A percentile compares a stretch with the other conserved stretches of the same genome.
These are phyloP conservation scores for Pseudocohnilembus persalinus DNA, from an alignment of 169 alveolate genomes.

Conservation along the genomic window DNA sequence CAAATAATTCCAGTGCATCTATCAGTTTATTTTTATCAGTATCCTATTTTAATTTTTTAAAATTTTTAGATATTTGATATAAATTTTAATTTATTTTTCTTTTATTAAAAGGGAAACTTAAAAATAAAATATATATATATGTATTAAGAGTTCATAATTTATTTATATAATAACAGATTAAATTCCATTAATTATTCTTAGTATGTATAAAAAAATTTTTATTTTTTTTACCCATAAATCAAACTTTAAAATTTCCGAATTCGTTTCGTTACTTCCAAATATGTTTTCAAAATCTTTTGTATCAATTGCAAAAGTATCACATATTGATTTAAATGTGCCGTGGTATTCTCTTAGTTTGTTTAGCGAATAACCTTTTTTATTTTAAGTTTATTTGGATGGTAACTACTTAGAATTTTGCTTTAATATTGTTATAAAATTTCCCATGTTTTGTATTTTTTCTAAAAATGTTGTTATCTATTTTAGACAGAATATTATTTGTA, in stretches of 20 bases:
- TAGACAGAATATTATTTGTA: too few relatives aligned
- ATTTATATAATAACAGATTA: not conserved
- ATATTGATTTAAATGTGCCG: constrained; percentile 61
- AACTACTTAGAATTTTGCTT: not conserved
- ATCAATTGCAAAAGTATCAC: constrained; percentile 69
- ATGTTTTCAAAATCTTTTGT: constrained; percentile 63
- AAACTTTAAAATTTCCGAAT: not conserved
- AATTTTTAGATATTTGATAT: constrained; percentile 6
- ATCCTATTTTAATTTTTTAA: constrained; percentile 40
- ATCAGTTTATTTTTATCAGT: constrained; percentile 59
- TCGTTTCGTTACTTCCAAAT: constrained; percentile 49
- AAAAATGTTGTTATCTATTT: too few relatives aligned
- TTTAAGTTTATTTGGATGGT: not conserved
- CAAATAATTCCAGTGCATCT: constrained; percentile 60
- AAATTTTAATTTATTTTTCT: too few relatives aligned
- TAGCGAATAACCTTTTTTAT: constrained; percentile 11
- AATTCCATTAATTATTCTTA: not conserved
- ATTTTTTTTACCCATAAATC: not conserved
- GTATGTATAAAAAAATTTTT: too few relatives aligned
- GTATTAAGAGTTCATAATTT: too few relatives aligned
- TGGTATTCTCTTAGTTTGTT: constrained; percentile 58
- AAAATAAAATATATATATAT: too few relatives aligned
- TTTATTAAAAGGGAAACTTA: too few relatives aligned
- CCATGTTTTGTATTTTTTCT: not conserved
- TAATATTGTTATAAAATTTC: not conserved